Percentiles rank a stretch among this genome's conserved stretches.
phyloP scores from a whole-genome alignment of 148 eudicot genomes.

The Camellia japonica region DNA sequence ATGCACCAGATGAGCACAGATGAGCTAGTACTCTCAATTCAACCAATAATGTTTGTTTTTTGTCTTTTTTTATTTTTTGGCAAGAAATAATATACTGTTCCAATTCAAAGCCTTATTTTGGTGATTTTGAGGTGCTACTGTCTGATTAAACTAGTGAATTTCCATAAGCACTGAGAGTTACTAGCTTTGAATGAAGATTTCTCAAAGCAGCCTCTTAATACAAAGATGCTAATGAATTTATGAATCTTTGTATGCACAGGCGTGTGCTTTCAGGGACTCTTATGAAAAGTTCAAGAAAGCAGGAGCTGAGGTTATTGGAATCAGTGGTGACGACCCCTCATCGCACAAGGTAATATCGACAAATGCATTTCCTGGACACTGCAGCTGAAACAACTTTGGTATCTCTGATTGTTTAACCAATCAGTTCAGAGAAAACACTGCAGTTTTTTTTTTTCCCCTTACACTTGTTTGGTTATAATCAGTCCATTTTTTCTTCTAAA shows the following conservation, averaged over 20 bases:
- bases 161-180: background rate
- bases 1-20: background rate
- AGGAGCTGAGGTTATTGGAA: constrained; percentile 93
- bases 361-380: background rate
- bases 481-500: background rate
- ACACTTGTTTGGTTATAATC: background rate
- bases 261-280: constrained; percentile 98
- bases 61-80: background rate
- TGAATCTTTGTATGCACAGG: constrained; percentile 36
- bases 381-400: background rate
- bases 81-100: no score
- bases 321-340: constrained; percentile 76
- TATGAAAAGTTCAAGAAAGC: constrained; percentile 99
- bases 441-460: background rate
- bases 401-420: background rate
- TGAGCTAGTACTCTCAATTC: background rate
- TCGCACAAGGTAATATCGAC: constrained; percentile 79
- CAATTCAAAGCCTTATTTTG: no score
- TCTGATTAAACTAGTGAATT: background rate
- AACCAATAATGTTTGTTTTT: background rate
- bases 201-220: background rate
- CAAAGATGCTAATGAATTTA: background rate
- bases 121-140: background rate
- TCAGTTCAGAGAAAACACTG: background rate
- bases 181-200: no score